Evolutionary conservation across 2,329 filamentous ascomycete genomes (phyloP).

Genomic region (Colletotrichum australisinense): DNA sequence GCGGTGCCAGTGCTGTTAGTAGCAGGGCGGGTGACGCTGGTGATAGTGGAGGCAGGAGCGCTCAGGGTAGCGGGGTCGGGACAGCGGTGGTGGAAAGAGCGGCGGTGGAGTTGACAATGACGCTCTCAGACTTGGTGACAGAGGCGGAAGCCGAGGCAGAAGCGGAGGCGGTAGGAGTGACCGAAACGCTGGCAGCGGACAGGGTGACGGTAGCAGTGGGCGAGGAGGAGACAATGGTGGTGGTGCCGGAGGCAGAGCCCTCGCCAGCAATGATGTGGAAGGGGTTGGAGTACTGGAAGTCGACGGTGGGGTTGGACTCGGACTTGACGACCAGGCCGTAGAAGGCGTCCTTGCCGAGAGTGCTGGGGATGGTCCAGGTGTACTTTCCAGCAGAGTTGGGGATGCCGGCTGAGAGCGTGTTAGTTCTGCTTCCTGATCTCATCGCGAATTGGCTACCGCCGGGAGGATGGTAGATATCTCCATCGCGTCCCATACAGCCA

Average conservation of each 20-base stretch:
- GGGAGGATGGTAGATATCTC: not conserved
- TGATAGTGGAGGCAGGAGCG: conserved; percentile 39
- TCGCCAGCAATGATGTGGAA: conserved; percentile 61
- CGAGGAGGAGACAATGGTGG: conserved; percentile 40
- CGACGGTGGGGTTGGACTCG: conserved; percentile 55
- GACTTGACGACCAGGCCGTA: conserved; percentile 70
- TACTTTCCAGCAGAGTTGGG: conserved; percentile 57
- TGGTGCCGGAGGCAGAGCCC: conserved; percentile 38
- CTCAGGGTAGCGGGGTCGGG: conserved; percentile 35
- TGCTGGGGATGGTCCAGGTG: conserved; percentile 61
- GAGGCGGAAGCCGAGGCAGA: conserved; percentile 35
- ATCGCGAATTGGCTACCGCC: not conserved
- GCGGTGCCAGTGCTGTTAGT: conserved; percentile 27
- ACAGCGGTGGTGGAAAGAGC: conserved; percentile 37
- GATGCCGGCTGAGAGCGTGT: conserved; percentile 54
- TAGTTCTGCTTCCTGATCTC: conserved; percentile 31
- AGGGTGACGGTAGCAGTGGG: conserved; percentile 44
- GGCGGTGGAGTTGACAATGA: conserved; percentile 40
- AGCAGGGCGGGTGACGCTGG: conserved; percentile 37
- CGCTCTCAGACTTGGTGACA: conserved; percentile 40
- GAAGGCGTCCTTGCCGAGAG: conserved; percentile 56
- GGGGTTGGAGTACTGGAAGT: conserved; percentile 72
- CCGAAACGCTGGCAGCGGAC: conserved; percentile 44
- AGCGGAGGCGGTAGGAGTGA: conserved; percentile 40
- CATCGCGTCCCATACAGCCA: not conserved